These are phyloP conservation scores for Calonectria pauciramosa DNA, from an alignment of 2,329 filamentous ascomycete genomes.

Conservation along the genomic window DNA sequence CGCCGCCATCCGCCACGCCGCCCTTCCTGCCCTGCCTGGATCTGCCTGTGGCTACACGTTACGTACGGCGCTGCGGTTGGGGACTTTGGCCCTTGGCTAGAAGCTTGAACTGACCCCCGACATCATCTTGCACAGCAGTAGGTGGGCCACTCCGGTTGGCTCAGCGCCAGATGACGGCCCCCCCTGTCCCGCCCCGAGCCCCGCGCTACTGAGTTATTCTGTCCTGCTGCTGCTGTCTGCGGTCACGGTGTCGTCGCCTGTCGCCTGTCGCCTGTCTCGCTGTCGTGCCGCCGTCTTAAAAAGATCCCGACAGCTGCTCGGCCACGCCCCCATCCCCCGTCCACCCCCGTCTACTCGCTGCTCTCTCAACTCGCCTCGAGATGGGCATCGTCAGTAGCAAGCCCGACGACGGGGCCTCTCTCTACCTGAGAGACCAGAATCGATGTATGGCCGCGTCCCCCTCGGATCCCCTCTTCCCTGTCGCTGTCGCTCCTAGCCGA, in stretches of 20 bases:
- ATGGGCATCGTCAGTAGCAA: constrained; percentile 97
- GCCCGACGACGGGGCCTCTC: constrained; percentile 82
- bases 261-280: constrained; percentile 38
- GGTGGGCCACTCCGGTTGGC: constrained; percentile 47
- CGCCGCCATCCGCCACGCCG: constrained; percentile 12
- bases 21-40: constrained; percentile 10
- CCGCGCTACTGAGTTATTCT: constrained; percentile 46
- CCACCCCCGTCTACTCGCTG: constrained; percentile 32
- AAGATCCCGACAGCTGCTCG: constrained; percentile 46
- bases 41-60: constrained; percentile 7
- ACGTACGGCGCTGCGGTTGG: constrained; percentile 15
- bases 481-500: constrained; percentile 14
- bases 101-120: constrained; percentile 27
- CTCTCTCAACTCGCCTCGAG: constrained; percentile 53
- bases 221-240: constrained; percentile 38
- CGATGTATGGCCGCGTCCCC: constrained; percentile 75
- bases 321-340: constrained; percentile 38
- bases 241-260: constrained; percentile 44
- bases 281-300: constrained; percentile 44
- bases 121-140: constrained; percentile 37
- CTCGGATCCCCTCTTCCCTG: constrained; percentile 20
- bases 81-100: constrained; percentile 22
- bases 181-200: constrained; percentile 48
- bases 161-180: constrained; percentile 49
- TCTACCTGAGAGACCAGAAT: constrained; percentile 93